Percentiles rank a stretch among this genome's conserved stretches.
Evolutionary conservation across 1,284 basidiomycete species (phyloP).

Genomic region (Lentinula novae-zelandiae): DNA sequence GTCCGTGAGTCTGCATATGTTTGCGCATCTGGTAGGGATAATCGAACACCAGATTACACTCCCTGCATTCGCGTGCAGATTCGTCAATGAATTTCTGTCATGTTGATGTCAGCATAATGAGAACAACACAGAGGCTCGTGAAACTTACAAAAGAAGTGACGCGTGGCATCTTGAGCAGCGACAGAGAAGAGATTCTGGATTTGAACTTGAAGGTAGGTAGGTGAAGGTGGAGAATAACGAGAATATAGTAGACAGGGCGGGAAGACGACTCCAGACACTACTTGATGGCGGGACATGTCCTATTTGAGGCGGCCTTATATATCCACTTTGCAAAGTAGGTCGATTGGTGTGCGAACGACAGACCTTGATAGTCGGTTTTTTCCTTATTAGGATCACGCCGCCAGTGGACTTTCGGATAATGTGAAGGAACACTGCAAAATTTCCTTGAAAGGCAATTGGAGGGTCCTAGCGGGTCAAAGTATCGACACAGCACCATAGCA

Average conservation of each 20-base stretch:
- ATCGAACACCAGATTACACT: neutral
- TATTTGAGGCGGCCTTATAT: neutral
- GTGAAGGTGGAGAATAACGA: neutral
- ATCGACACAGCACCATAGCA: too few species aligned
- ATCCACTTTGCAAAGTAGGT: neutral
- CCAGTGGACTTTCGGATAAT: neutral
- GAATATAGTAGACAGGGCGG: neutral
- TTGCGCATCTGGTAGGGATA: conserved; percentile 1
- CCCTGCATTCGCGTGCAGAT: neutral
- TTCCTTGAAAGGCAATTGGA: neutral
- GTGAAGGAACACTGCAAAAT: neutral
- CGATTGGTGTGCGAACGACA: conserved; percentile 3
- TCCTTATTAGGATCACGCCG: neutral
- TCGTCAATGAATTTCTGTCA: neutral
- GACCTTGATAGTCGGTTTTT: neutral
- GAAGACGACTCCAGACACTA: neutral
- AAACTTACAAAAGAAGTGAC: neutral
- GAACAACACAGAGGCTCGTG: too few species aligned
- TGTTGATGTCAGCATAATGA: neutral
- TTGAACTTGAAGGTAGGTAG: neutral
- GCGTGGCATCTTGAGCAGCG: neutral
- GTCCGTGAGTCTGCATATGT: conserved; percentile 2
- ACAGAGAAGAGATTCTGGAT: neutral
- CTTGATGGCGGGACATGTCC: neutral
- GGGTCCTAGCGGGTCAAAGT: neutral